These are phyloP conservation scores for Closterium sp. DNA, from an alignment of 139 green algal genomes.

Conservation along the genomic window DNA sequence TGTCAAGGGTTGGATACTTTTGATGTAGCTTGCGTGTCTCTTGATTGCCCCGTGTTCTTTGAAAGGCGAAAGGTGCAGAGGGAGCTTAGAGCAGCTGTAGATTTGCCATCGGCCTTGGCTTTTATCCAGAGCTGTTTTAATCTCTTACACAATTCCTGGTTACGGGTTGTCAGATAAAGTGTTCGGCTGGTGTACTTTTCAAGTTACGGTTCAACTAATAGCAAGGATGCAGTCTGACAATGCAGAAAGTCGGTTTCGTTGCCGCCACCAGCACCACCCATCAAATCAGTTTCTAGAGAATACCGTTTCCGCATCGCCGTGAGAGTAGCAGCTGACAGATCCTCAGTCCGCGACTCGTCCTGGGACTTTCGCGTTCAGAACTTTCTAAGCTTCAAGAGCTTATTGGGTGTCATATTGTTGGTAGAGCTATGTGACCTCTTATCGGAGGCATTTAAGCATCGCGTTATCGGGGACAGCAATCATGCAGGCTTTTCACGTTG, in stretches of 20 bases:
- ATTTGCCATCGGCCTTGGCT: background rate
- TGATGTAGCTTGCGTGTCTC: conserved; percentile 75
- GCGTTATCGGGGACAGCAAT: background rate
- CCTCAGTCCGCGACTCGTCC: no score
- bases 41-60: conserved; percentile 90
- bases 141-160: no score
- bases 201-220: background rate
- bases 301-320: no score
- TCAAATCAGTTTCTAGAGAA: background rate
- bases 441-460: background rate
- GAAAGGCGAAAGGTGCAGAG: conserved; percentile 75
- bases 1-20: background rate
- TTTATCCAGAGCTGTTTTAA: background rate
- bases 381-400: background rate
- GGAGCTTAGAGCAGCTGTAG: background rate
- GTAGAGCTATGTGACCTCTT: no score
- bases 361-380: background rate
- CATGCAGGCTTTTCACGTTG: background rate
- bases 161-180: no score
- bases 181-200: no score
- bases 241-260: background rate
- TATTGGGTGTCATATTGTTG: background rate
- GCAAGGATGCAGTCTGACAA: background rate
- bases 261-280: background rate
- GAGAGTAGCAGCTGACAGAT: no score